These are phyloP conservation scores for Halteria grandinella DNA, from an alignment of 73 alveolate genomes.

Conservation along the genomic window DNA sequence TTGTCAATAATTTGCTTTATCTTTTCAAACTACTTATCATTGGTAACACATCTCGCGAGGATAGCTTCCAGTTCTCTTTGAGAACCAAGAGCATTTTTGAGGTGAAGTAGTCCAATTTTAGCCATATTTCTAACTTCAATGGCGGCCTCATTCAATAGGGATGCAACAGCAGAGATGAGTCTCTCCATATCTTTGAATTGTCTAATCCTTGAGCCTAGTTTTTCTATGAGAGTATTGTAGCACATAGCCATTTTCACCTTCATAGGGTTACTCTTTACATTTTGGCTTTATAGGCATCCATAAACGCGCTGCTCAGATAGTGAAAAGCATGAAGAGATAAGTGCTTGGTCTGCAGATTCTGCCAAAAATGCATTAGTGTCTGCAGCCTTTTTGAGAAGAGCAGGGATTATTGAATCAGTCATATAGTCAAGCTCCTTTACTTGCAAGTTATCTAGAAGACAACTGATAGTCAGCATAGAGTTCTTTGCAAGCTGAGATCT, in stretches of 20 bases:
- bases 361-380: conserved; percentile 68
- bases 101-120: conserved; percentile 49
- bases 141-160: conserved; percentile 68
- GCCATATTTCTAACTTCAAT: conserved; percentile 70
- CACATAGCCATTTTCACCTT: conserved; percentile 50
- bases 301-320: conserved; percentile 34
- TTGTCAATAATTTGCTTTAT: conserved; percentile 37
- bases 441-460: conserved; percentile 51
- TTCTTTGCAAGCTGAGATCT: conserved; percentile 66
- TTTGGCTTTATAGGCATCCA: neutral
- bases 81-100: conserved; percentile 22
- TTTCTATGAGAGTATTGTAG: conserved; percentile 51
- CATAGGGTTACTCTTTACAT: conserved; percentile 30
- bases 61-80: conserved; percentile 23
- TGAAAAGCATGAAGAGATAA: conserved; percentile 16
- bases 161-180: conserved; percentile 20
- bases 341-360: conserved; percentile 67
- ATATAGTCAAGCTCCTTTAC: conserved; percentile 43
- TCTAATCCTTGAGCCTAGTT: conserved; percentile 49
- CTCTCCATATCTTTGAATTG: conserved; percentile 36
- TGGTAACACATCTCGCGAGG: conserved; percentile 15
- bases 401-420: conserved; percentile 62
- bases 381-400: conserved; percentile 66
- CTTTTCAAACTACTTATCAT: conserved; percentile 33
- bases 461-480: conserved; percentile 38